A percentile compares a stretch with the other conserved stretches of the same genome.
phyloP scores from a whole-genome alignment of 345 rosid species.

The Brassica juncea region DNA sequence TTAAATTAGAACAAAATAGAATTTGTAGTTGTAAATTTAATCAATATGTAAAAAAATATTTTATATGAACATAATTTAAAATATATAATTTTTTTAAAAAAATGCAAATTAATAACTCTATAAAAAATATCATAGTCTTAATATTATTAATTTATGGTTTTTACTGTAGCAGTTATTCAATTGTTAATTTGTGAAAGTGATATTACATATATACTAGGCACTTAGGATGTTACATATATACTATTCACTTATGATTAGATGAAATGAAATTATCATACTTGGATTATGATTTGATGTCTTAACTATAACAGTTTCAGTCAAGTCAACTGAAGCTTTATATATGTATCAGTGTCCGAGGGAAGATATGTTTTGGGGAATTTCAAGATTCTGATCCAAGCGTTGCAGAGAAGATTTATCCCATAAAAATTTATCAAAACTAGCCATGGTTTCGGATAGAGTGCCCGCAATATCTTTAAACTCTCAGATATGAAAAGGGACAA shows the following conservation, averaged over 20 bases:
- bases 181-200: background rate
- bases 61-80: too few species aligned
- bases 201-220: background rate
- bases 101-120: too few species aligned
- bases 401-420: background rate
- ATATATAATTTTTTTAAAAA: too few species aligned
- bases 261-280: background rate
- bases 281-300: background rate
- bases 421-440: background rate
- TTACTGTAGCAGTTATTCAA: too few species aligned
- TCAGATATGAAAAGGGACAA: background rate
- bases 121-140: too few species aligned
- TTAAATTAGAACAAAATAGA: too few species aligned
- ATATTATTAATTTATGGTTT: too few species aligned
- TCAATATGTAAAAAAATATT: too few species aligned
- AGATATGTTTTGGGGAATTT: background rate
- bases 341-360: background rate
- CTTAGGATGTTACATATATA: background rate
- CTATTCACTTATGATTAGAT: background rate
- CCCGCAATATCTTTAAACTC: background rate
- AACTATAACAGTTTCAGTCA: background rate
- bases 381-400: background rate
- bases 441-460: background rate
- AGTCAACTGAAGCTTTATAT: background rate
- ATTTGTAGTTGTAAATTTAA: too few species aligned